Base-by-base conservation (phyloP, 768 basidiomycete species). In the Lactarius quietus region DNA sequence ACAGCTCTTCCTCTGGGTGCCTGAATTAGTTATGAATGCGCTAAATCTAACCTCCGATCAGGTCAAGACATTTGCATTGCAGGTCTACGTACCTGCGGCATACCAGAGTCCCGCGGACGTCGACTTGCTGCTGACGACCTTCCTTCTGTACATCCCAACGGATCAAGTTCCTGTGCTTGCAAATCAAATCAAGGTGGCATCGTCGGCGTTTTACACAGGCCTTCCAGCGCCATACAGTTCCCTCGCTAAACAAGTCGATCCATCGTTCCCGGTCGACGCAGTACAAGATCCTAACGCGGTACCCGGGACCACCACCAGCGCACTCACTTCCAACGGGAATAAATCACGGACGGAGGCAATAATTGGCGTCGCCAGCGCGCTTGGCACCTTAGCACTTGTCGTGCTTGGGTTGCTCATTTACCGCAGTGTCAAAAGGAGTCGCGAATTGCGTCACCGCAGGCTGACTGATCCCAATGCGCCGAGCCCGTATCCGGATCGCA, bases 361-460 rank as follows among this genome's bases (percentile, higher is more conserved):
- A 73, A 95, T 97, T 67, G 95, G 95, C 26, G 93, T 96, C 4
- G 90, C 93, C 68, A 86, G 84, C 45, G 86, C 89, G 3, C 82
- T 96, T 23, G 93, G 93, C 15, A 90, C 83, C 6, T 82, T 95
- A 61, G 87, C 92, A 0, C 73, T 93, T 51, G 71, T 92, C 48
- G 85, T 90, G 39, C 81, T 93, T 35, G 81, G 80, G 18, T 90
- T 86, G 78, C 87, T 95, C 70, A 80, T 85, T 51, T 87, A 85
- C 72, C 83, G 88, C 61, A 83, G 87, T 6, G 77, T 86, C 74
- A 86, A 88, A 77, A 80, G 86, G 62, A 84, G 84, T 48, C 83
- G 83, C 56, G 88, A 87, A 73, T 78, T 84, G 38, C 86, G 86
- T 7, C 93, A 96, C 73, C 79, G 82, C 36, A 84, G 92, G 17